Evolutionary conservation across 2,329 filamentous ascomycete genomes (phyloP).

Genomic region (Xylariales sp.): DNA sequence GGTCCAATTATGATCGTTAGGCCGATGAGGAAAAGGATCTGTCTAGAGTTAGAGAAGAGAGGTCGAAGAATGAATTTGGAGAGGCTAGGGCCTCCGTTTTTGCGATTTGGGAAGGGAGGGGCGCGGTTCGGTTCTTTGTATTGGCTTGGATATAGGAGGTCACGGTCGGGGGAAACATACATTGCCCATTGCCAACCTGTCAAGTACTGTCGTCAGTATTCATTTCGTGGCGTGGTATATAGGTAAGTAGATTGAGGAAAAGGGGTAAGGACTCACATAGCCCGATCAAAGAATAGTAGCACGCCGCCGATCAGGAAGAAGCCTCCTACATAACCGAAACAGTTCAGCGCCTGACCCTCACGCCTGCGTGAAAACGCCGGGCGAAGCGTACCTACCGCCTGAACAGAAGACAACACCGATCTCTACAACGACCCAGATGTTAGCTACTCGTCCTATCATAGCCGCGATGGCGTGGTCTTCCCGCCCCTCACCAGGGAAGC

Average conservation of each 20-base stretch:
- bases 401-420: constrained; percentile 98
- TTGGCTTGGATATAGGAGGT: constrained; percentile 28
- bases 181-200: constrained; percentile 96
- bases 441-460: constrained; percentile 7
- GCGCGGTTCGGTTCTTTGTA: neutral
- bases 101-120: neutral
- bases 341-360: constrained; percentile 36
- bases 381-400: constrained; percentile 76
- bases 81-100: neutral
- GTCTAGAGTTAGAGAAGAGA: constrained; percentile 24
- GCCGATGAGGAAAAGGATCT: constrained; percentile 98
- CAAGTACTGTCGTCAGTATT: constrained; percentile 33
- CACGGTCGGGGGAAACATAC: constrained; percentile 59
- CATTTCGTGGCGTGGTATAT: constrained; percentile 9
- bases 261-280: constrained; percentile 73
- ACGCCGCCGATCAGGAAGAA: constrained; percentile 96
- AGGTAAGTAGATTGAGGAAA: constrained; percentile 8
- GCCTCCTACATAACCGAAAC: constrained; percentile 69
- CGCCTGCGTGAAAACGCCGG: constrained; percentile 36
- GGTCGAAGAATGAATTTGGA: neutral
- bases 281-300: constrained; percentile 96
- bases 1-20: constrained; percentile 95
- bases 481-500: too few species aligned
- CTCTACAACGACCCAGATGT: constrained; percentile 65
- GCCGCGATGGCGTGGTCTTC: neutral